Evolutionary conservation across 768 basidiomycete species (phyloP).

Genomic region (Boletus eberwhitei): DNA sequence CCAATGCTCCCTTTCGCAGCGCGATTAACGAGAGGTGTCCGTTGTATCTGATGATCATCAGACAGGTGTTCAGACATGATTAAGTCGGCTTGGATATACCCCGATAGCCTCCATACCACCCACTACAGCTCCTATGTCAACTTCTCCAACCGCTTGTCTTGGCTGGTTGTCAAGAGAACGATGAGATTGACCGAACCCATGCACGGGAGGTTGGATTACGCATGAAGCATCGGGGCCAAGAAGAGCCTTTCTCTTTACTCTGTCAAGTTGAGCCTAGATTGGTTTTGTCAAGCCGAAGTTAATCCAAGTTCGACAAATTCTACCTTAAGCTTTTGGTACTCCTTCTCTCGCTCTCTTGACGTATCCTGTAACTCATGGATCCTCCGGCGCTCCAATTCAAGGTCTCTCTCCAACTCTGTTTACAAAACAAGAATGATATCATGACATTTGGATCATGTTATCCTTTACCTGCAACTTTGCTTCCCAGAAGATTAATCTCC

Average conservation of each 20-base stretch:
- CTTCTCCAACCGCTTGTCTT: conserved; percentile 22
- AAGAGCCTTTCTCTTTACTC: conserved; percentile 76
- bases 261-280: conserved; percentile 68
- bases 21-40: conserved; percentile 62
- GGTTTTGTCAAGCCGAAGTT: not conserved
- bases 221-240: conserved; percentile 42
- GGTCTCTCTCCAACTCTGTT: conserved; percentile 73
- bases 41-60: conserved; percentile 52
- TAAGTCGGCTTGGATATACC: conserved; percentile 33
- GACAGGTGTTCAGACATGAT: not conserved
- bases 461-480: conserved; percentile 58
- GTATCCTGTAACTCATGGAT: conserved; percentile 70
- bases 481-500: conserved; percentile 66
- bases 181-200: conserved; percentile 14
- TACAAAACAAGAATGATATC: conserved; percentile 3
- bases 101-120: conserved; percentile 66
- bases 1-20: conserved; percentile 33
- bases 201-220: conserved; percentile 13
- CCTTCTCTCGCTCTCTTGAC: conserved; percentile 75
- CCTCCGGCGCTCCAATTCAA: conserved; percentile 76
- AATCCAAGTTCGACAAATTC: not conserved
- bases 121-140: conserved; percentile 54
- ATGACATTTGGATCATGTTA: not conserved
- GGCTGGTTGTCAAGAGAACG: conserved; percentile 17
- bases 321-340: conserved; percentile 85